phyloP scores from a whole-genome alignment of 257 asterid species.

The Anisodus acutangulus region DNA sequence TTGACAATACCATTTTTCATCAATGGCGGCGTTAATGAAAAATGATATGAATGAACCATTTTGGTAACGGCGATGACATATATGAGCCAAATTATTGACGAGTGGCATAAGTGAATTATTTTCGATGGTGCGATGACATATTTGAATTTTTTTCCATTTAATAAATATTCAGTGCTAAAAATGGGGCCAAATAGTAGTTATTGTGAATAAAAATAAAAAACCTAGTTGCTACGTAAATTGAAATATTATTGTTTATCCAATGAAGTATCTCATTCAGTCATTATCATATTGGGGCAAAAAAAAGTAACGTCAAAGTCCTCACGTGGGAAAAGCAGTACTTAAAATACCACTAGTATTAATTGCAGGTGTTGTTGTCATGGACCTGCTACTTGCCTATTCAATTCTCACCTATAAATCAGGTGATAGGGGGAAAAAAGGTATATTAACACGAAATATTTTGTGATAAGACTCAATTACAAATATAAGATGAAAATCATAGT shows the following conservation, averaged over 20 bases:
- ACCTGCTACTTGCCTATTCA: neutral
- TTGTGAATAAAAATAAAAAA: too few species aligned
- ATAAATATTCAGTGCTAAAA: conserved; percentile 1
- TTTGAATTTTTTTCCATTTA: too few species aligned
- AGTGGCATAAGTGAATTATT: too few species aligned
- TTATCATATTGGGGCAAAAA: neutral
- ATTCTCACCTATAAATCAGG: neutral
- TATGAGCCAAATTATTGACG: too few species aligned
- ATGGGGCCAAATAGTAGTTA: neutral
- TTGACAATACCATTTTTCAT: too few species aligned
- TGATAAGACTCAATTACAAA: too few species aligned
- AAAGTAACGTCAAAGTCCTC: conserved; percentile 17
- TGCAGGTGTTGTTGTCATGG: neutral
- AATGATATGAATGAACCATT: too few species aligned
- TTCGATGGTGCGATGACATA: too few species aligned
- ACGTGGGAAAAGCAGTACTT: conserved; percentile 12
- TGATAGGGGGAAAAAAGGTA: neutral
- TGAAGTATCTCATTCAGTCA: neutral
- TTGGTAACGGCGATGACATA: too few species aligned
- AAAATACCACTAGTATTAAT: neutral
- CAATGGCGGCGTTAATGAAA: too few species aligned
- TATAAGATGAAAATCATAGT: too few species aligned
- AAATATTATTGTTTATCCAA: neutral
- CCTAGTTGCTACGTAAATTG: neutral
- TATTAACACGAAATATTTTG: too few species aligned